Base-by-base conservation (phyloP, 306 rosid genomes). In the Quercus ilex region DNA sequence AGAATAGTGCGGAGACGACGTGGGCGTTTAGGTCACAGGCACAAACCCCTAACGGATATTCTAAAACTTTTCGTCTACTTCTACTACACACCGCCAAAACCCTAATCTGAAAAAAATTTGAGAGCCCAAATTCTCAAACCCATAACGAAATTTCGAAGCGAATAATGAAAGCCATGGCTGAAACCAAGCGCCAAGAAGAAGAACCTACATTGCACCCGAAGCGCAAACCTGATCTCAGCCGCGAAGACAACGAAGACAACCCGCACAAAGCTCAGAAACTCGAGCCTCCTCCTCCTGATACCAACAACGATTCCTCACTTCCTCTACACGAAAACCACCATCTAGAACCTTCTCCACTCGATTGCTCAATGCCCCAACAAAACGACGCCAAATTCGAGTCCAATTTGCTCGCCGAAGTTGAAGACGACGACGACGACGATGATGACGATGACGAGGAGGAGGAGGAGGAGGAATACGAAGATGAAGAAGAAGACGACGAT, bases 131-230 rank as follows among this genome's bases (percentile, higher is more conserved):
- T 35, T 60, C 53, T 30, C 3, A 67, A 17, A 5, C 69, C 26
- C 20, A 14, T 56, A 6, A 33, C 11, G 8, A 35, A 43, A 46
- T 12, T 9, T 18, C 9, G 17, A 2, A 13, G 28, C 35, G 72
- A 41, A 41, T 41, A 2, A 3, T 8, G 46, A 49, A 77, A 51
- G 69, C 80, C 81, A 94, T 92, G 98, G 93, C 90, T 12, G 97
- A 92, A 77, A 72, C 76, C 69, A 73, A 87, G 74, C 64, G 70
- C 78, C 83, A 58, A 1, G 88, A 85, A 1, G 88, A 85, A 11
- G 91, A 91, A 85, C 71, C 78, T 49, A 25, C 94, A 90, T 88
- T 88, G 72, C 84, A 31, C 64, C 46, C 83, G 12, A 94, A 94
- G 85, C 97, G 97, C 4, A 90, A 88, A 55, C 84, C 87, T 74